These are phyloP conservation scores for Desmodesmus armatus DNA, from an alignment of 139 green algal species.

Conservation along the genomic window DNA sequence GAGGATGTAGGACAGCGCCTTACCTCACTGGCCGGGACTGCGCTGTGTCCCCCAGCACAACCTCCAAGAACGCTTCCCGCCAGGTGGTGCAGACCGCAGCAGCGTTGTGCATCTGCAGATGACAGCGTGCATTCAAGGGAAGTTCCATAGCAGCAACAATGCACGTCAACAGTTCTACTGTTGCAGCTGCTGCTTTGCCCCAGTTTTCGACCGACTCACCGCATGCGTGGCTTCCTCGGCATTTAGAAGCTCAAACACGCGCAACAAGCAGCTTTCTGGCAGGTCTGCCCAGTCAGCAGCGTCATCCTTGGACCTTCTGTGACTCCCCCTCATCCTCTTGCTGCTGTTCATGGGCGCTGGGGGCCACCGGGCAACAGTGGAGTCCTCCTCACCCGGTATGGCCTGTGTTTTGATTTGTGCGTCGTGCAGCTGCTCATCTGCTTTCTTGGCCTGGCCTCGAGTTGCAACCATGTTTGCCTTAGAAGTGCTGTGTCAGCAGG, in stretches of 20 bases:
- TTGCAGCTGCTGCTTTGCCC: too few relatives aligned
- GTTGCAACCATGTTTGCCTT: too few relatives aligned
- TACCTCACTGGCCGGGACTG: constrained; percentile 29
- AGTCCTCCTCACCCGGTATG: constrained; percentile 9
- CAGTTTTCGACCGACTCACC: constrained; percentile 2
- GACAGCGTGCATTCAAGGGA: too few relatives aligned
- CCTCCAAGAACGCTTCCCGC: constrained; percentile 14
- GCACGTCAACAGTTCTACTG: too few relatives aligned
- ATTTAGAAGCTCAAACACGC: constrained; percentile 19
- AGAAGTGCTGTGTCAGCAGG: too few relatives aligned
- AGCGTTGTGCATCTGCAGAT: constrained; percentile 35
- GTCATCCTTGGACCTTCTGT: not conserved
- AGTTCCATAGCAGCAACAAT: not conserved
- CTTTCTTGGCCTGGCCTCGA: too few relatives aligned
- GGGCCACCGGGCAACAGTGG: constrained; percentile 8
- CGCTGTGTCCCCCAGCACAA: constrained; percentile 25
- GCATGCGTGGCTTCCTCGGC: constrained; percentile 14
- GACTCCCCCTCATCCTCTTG: not conserved
- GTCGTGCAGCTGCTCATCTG: too few relatives aligned
- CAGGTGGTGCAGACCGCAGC: not conserved
- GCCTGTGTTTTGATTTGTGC: too few relatives aligned
- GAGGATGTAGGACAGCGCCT: too few relatives aligned
- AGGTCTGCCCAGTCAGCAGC: constrained; percentile 10
- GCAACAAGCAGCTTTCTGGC: constrained; percentile 17
- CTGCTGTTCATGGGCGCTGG: not conserved